These are phyloP conservation scores for Starmerella floris DNA, from an alignment of 805 yeast species.

Conservation along the genomic window DNA sequence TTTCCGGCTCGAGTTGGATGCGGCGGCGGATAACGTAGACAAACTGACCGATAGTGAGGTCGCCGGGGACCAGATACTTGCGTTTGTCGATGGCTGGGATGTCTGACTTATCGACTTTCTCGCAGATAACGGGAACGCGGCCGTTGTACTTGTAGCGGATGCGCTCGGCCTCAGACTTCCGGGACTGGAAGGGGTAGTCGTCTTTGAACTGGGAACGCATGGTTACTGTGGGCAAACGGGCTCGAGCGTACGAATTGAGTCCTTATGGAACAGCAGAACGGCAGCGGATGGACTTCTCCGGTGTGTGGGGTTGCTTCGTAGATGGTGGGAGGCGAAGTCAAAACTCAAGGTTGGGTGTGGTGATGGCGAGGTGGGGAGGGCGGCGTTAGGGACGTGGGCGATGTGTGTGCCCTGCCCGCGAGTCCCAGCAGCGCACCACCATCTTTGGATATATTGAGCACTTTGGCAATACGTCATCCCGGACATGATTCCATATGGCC, in stretches of 20 bases:
- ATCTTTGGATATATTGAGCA: too few relatives aligned
- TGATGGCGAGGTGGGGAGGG: too few relatives aligned
- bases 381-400: too few relatives aligned
- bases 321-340: too few relatives aligned
- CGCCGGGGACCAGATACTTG: slow-evolving; percentile 91
- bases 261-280: too few relatives aligned
- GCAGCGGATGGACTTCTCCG: too few relatives aligned
- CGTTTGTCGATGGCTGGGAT: slow-evolving; percentile 94
- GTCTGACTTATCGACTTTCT: slow-evolving; percentile 91
- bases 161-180: slow-evolving; percentile 88
- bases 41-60: slow-evolving; percentile 93
- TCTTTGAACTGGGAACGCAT: slow-evolving; percentile 92
- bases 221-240: neutral
- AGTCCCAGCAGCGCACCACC: too few relatives aligned
- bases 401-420: too few relatives aligned
- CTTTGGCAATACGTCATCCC: too few relatives aligned
- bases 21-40: slow-evolving; percentile 95
- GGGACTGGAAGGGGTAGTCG: slow-evolving; percentile 89
- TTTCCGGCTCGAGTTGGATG: slow-evolving; percentile 88
- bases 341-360: too few relatives aligned
- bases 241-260: neutral
- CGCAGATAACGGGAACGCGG: slow-evolving; percentile 94
- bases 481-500: too few relatives aligned
- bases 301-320: too few relatives aligned
- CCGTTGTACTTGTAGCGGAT: slow-evolving; percentile 79